Evolutionary conservation across 2,329 filamentous ascomycete species (phyloP).

Genomic region (Berkeleyomyces rouxiae): DNA sequence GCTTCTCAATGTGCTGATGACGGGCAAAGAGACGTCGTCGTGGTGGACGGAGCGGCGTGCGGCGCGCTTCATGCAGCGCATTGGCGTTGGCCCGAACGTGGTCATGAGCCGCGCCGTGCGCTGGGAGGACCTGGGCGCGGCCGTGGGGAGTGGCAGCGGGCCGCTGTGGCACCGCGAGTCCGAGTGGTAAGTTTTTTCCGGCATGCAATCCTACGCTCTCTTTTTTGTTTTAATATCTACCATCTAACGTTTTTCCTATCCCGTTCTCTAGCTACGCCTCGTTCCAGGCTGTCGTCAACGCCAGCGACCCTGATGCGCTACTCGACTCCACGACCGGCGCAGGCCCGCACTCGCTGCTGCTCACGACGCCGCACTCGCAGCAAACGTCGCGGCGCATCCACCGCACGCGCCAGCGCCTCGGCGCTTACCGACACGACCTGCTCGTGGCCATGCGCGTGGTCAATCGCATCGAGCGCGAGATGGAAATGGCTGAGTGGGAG

Average conservation of each 20-base stretch:
- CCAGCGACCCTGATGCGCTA: constrained; percentile 40
- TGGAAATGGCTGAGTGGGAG: constrained; percentile 80
- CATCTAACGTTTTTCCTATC: not conserved
- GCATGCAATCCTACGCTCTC: too few species aligned
- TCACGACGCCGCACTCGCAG: constrained; percentile 29
- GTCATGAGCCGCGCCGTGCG: constrained; percentile 80
- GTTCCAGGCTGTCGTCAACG: constrained; percentile 42
- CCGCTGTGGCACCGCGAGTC: constrained; percentile 4
- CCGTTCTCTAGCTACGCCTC: constrained; percentile 35
- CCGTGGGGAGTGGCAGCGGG: constrained; percentile 23
- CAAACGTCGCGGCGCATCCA: constrained; percentile 44
- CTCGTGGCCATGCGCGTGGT: constrained; percentile 80
- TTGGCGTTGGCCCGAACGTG: constrained; percentile 64
- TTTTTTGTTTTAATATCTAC: not conserved
- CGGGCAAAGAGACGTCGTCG: constrained; percentile 51
- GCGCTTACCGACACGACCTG: constrained; percentile 73
- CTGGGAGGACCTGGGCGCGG: constrained; percentile 60
- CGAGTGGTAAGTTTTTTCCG: constrained; percentile 6
- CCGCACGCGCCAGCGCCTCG: constrained; percentile 67
- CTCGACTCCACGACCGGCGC: constrained; percentile 34
- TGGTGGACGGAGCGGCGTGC: constrained; percentile 83
- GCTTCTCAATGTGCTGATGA: constrained; percentile 57
- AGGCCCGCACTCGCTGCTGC: constrained; percentile 23
- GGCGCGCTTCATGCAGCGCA: constrained; percentile 58
- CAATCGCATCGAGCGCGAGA: constrained; percentile 74